phyloP scores from a whole-genome alignment of 805 yeast genomes.

The Sugiyamaella qingdaonensis region DNA sequence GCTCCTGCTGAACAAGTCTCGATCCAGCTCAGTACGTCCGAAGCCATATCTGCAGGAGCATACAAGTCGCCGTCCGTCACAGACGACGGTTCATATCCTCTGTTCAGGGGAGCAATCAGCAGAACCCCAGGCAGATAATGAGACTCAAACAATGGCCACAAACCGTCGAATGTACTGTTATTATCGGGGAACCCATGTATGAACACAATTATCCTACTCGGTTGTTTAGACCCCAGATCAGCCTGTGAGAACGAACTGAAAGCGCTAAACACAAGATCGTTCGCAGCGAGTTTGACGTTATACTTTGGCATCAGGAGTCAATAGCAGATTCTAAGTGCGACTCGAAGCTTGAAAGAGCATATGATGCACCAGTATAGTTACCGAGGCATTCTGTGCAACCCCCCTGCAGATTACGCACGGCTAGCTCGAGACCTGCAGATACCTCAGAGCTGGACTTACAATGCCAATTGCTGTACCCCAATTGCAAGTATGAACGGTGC shows the following conservation, averaged over 20 bases:
- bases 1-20: conserved; percentile 13
- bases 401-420: too few species aligned
- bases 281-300: conserved; percentile 5
- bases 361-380: too few species aligned
- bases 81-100: conserved; percentile 28
- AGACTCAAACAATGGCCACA: conserved; percentile 14
- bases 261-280: conserved; percentile 4
- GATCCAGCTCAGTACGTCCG: conserved; percentile 18
- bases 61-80: conserved; percentile 12
- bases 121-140: conserved; percentile 15
- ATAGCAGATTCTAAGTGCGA: background rate
- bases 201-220: conserved; percentile 16
- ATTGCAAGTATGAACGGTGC: too few species aligned
- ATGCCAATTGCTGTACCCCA: too few species aligned
- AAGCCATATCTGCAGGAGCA: conserved; percentile 16
- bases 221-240: background rate
- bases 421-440: too few species aligned
- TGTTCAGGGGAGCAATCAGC: conserved; percentile 24
- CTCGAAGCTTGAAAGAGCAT: too few species aligned
- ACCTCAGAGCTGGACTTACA: too few species aligned
- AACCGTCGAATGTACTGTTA: conserved; percentile 20
- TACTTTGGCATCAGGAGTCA: background rate
- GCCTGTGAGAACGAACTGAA: conserved; percentile 2
- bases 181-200: conserved; percentile 30
- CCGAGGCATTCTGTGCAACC: too few species aligned